Evolutionary conservation across 805 yeast species (phyloP).

Genomic region (Blastobotrys peoriensis): DNA sequence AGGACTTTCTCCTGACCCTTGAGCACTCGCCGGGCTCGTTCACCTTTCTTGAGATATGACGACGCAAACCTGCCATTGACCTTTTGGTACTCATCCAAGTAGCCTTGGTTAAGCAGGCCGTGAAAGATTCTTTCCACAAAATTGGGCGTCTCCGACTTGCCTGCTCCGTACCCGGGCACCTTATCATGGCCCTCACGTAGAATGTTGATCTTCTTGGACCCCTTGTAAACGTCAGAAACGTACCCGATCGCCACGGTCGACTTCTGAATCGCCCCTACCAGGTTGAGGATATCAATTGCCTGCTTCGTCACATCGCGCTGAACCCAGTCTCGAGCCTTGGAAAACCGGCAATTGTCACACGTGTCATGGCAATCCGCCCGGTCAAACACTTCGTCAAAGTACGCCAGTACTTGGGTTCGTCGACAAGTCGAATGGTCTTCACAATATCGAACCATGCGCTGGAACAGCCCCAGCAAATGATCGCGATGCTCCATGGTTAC

Average conservation of each 20-base stretch:
- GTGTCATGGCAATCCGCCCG: constrained; percentile 55
- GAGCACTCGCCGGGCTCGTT: constrained; percentile 32
- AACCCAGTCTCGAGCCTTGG: constrained; percentile 19
- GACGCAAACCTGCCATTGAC: constrained; percentile 51
- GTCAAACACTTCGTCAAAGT: constrained; percentile 80
- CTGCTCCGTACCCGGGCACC: constrained; percentile 62
- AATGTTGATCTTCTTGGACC: constrained; percentile 60
- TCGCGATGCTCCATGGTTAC: constrained; percentile 59
- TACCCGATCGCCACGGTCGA: constrained; percentile 65
- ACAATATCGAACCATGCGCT: constrained; percentile 85
- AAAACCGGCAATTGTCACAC: constrained; percentile 77
- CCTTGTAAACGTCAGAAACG: constrained; percentile 78
- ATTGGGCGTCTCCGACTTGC: constrained; percentile 55
- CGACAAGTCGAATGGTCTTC: constrained; percentile 89
- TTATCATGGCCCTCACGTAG: constrained; percentile 55
- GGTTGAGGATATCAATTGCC: constrained; percentile 51
- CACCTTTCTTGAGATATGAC: constrained; percentile 1
- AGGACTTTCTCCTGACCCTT: constrained; percentile 27
- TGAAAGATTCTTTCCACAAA: constrained; percentile 80
- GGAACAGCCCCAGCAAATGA: constrained; percentile 66
- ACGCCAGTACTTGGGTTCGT: constrained; percentile 79
- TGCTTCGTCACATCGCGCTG: constrained; percentile 57
- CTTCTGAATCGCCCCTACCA: constrained; percentile 51
- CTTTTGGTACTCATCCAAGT: constrained; percentile 64
- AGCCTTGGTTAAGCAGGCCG: constrained; percentile 59